Evolutionary conservation across 2,329 filamentous ascomycete genomes (phyloP), one percentile per base, ranked within the genome.

Genomic region (Kalaharituber pfeilii): DNA sequence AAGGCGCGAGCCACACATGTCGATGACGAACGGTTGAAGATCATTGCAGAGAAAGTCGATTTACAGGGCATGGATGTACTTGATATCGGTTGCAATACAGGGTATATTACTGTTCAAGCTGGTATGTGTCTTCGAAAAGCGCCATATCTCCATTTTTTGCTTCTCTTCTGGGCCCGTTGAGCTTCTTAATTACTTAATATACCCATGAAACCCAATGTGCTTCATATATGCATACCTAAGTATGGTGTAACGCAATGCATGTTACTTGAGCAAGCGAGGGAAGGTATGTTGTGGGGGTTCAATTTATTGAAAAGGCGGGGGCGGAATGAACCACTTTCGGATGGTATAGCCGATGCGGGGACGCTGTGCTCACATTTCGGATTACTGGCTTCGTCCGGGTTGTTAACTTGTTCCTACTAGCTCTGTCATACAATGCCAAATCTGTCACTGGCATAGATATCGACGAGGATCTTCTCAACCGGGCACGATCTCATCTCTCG

Each of bases 41-140:
- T 66, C 57, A 62, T 69, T 51, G 57, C 61, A 49, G 51, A 61
- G 58, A 60, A 66, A 57, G 66, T 67, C 51, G 63, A 60, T 28
- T 55, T 68, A 28, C 68, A 67, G 51, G 65, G 62, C 59, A 68
- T 67, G 63, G 55, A 55, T 29, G 66, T 67, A 56, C 61, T 69
- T 28, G 69, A 70, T 53, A 59, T 69, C 55, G 68, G 68, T 36
- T 69, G 67, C 61, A 70, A 70, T 60, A 64, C 64, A 56, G 68
- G 68, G 49, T 62, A 57, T 28, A 66, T 69, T 39, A 62, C 65
- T 47, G 66, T 65, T 57, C 67, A 69, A 62, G 62, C 69, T 53
- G 67, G 67, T 69, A 66, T 57, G 64, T n/a, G n/a, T 63, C 15
- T 50, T 57, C 56, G 52, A 60, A 63, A 57, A 59, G 51, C 15